Percentiles rank a stretch among this genome's conserved stretches.
Conservation (phyloP, 1,139 yeast genomes). For the Kazachstania sp. region DNA sequence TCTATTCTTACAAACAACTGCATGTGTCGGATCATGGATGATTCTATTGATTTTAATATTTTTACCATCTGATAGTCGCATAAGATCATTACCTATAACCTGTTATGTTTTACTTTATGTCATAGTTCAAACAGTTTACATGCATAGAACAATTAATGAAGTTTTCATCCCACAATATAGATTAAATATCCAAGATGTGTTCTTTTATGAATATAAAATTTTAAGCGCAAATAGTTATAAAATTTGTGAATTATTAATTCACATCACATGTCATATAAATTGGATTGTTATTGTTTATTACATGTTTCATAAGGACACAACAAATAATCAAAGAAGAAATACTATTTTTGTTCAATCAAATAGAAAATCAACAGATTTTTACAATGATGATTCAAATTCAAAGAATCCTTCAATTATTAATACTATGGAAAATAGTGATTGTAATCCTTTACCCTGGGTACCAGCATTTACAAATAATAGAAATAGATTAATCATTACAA, state of each 20-base stretch:
- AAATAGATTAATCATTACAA: constrained; percentile 11
- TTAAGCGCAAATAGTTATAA: constrained; percentile 10
- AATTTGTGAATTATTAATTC: constrained; percentile 12
- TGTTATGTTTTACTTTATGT: constrained; percentile 21
- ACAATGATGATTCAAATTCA: neutral
- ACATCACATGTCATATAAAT: constrained; percentile 16
- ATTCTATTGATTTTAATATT: constrained; percentile 20
- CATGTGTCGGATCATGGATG: constrained; percentile 28
- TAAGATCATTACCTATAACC: constrained; percentile 17
- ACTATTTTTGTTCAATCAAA: neutral
- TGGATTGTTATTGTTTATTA: constrained; percentile 25
- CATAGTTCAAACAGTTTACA: constrained; percentile 16
- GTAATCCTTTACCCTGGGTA: constrained; percentile 8
- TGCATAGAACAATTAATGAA: constrained; percentile 10
- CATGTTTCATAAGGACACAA: constrained; percentile 16
- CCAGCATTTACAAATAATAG: constrained; percentile 15
- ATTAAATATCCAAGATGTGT: constrained; percentile 18
- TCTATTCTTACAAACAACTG: constrained; percentile 17
- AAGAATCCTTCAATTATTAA: neutral
- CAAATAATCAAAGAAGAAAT: neutral
- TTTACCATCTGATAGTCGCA: constrained; percentile 20
- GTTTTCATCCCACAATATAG: constrained; percentile 20
- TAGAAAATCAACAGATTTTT: neutral
- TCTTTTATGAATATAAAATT: constrained; percentile 11
- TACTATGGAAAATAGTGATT: neutral